Percentiles rank a stretch among this genome's conserved stretches.
These are phyloP conservation scores for Ceratocystis lukuohia DNA, from an alignment of 2,329 filamentous ascomycete genomes.

Conservation along the genomic window DNA sequence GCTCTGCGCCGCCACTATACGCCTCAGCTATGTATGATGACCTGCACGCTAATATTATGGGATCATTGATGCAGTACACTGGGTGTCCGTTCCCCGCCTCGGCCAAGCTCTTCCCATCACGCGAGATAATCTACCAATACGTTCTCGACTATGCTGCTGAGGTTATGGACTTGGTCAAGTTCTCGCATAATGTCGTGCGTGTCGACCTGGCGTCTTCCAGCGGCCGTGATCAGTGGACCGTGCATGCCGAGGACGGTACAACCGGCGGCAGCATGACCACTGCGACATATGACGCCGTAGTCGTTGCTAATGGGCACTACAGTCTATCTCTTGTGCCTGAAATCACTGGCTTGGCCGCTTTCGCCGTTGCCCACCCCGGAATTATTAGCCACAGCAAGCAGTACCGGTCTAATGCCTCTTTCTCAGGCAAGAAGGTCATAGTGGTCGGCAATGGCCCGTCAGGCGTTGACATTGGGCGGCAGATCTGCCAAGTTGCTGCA, in stretches of 20 bases:
- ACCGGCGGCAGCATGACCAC: conserved; percentile 28
- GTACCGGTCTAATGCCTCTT: conserved; percentile 55
- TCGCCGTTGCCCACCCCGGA: conserved; percentile 45
- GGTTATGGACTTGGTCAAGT: conserved; percentile 51
- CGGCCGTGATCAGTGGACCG: conserved; percentile 20
- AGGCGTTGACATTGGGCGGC: conserved; percentile 67
- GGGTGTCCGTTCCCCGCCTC: conserved; percentile 52
- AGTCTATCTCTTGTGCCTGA: conserved; percentile 53
- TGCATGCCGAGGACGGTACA: conserved; percentile 19
- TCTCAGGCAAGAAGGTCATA: conserved; percentile 57
- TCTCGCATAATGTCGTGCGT: conserved; percentile 56
- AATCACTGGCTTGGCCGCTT: conserved; percentile 45
- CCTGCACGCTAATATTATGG: conserved; percentile 78
- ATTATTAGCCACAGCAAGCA: conserved; percentile 64
- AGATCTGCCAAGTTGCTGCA: conserved; percentile 51
- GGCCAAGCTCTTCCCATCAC: conserved; percentile 59
- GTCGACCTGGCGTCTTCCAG: conserved; percentile 29
- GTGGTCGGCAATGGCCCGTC: conserved; percentile 77
- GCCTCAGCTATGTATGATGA: conserved; percentile 72
- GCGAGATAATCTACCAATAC: conserved; percentile 59
- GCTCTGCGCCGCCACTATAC: conserved; percentile 43
- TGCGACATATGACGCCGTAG: conserved; percentile 56
- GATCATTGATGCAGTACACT: conserved; percentile 65
- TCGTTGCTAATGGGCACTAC: conserved; percentile 66
- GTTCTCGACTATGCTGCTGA: conserved; percentile 58